Evolutionary conservation across 2,329 filamentous ascomycete species (phyloP), one percentile per base, ranked within the genome.

Genomic region (Ploettnerulaceae sp.): DNA sequence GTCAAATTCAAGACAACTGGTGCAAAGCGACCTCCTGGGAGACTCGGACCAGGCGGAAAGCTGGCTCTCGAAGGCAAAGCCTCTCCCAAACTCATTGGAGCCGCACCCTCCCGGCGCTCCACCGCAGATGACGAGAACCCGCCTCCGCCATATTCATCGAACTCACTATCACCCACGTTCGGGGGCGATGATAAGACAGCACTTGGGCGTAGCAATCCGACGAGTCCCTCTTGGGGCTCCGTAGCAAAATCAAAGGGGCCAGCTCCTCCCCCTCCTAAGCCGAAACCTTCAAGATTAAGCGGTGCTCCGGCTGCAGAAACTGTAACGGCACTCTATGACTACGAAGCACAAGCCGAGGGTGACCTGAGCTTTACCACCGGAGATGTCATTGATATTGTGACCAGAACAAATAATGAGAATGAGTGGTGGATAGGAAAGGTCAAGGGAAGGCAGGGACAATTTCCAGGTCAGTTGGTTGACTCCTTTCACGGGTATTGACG

Each of bases 361-460:
- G 93, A 98, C 64, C 71, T 98, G 53, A 95, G 87, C 60, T 98
- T 98, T 70, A 77, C 77, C 14, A 81, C 88, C 0, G 90, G 91
- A 4, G 93, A 98, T 52, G 71, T 85, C 4, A 97, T 98, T 61
- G 90, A 97, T 66, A 90, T 98, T 57, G 66, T 93, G 2, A 76
- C 75, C 50, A 77, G 87, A 57, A 95, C 89, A n/a, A 75, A 78
- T 53, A 96, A 95, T 61, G 83, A 88, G 41, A 97, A 98, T 58
- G 93, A 98, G 67, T 98, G 93, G 93, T 98, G 93, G 93, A 83
- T 76, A 7, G 93, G 93, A 28, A 86, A 81, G 64, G 64, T 95
- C 44, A 75, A 84, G 49, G 89, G 86, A 38, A 84, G 84, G 68
- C 73, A 86, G 62, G 93, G 93, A 20, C 91, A 97, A 64, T 98